Evolutionary conservation across 805 yeast species (phyloP), one percentile per base, ranked within the genome.

Genomic region (Nakazawaea populi): DNA sequence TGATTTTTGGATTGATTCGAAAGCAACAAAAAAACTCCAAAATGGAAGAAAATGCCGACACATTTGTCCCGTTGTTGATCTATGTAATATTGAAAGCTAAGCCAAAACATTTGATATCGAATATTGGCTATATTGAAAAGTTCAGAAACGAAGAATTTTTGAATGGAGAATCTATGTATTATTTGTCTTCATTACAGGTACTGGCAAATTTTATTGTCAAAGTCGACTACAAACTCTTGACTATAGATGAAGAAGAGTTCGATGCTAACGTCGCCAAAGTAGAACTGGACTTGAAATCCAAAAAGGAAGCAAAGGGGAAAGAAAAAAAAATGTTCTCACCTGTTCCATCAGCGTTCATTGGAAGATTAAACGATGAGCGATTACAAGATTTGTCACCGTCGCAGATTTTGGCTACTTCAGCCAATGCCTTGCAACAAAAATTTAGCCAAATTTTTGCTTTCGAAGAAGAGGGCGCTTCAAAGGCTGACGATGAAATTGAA

Each of bases 151-250:
- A 80, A 6, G 87, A 81, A 42, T 85, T 87, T 73, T 70, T 87
- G 44, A 75, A 76, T 41, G 97, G 99, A 7, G 99, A 94, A 64
- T 84, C 92, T 0, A 87, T 94, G 41, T 94, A 94, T 66, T 94
- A 94, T 62, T 70, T 94, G 49, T 87, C 96, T 31, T 87, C 96
- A n/a, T 67, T 92, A 30, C 89, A 87, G 60, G 95, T 95, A 1
- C 97, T 97, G 1, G 80, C 90, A 10, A 80, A 84, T 53, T 94
- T 89, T 62, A 78, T 94, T 8, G 79, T 82, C 51, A 77, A 81
- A 10, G 64, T 94, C 42, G 78, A 74, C 35, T 65, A 69, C 36
- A 75, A 78, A 1, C 76, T 82, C 29, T 70, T 90, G 44, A 83
- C 90, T 1, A 79, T 89, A 3, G 62, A 70, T 1, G 77, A 80